Percentiles rank a stretch among this genome's conserved stretches.
Conservation (phyloP, 2,329 filamentous ascomycete species). For the Parasarocladium wereldwijsianum region DNA sequence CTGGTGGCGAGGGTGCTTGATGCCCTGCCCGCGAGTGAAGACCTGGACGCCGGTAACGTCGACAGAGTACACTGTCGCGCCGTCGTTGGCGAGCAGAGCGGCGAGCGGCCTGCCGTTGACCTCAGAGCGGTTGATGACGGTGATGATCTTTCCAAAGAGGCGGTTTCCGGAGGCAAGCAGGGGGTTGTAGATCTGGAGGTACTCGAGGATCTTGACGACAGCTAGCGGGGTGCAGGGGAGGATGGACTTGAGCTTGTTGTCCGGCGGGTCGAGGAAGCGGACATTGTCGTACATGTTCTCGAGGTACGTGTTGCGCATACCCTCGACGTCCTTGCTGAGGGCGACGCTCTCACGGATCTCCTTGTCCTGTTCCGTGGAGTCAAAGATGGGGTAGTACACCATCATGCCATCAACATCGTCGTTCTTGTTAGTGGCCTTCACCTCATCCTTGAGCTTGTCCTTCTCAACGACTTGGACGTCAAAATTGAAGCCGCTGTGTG, state of each 20-base stretch:
- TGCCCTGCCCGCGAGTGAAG: conserved; percentile 79
- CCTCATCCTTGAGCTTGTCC: conserved; percentile 78
- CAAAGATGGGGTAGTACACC: conserved; percentile 96
- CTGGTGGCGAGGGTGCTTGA: conserved; percentile 75
- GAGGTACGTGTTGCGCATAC: conserved; percentile 82
- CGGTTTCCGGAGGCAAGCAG: conserved; percentile 87
- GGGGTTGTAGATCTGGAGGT: conserved; percentile 91
- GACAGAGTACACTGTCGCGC: conserved; percentile 87
- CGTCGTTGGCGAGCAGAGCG: conserved; percentile 88
- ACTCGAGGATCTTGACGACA: conserved; percentile 92
- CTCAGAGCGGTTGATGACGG: conserved; percentile 91
- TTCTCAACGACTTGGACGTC: conserved; percentile 72
- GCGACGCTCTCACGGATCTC: conserved; percentile 93
- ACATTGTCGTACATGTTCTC: conserved; percentile 99
- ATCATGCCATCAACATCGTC: conserved; percentile 72
- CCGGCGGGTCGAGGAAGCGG: conserved; percentile 72
- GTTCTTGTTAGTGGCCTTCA: conserved; percentile 75
- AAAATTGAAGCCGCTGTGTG: conserved; percentile 72
- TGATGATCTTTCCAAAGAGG: conserved; percentile 85
- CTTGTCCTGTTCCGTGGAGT: conserved; percentile 71
- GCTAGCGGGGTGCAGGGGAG: conserved; percentile 92
- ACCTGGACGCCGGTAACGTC: conserved; percentile 85
- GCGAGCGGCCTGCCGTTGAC: conserved; percentile 89
- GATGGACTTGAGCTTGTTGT: conserved; percentile 73
- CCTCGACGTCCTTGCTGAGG: conserved; percentile 87